Evolutionary conservation across 139 green algal genomes (phyloP), one percentile per base, ranked within the genome.

Genomic region (Asterochloris sp.): DNA sequence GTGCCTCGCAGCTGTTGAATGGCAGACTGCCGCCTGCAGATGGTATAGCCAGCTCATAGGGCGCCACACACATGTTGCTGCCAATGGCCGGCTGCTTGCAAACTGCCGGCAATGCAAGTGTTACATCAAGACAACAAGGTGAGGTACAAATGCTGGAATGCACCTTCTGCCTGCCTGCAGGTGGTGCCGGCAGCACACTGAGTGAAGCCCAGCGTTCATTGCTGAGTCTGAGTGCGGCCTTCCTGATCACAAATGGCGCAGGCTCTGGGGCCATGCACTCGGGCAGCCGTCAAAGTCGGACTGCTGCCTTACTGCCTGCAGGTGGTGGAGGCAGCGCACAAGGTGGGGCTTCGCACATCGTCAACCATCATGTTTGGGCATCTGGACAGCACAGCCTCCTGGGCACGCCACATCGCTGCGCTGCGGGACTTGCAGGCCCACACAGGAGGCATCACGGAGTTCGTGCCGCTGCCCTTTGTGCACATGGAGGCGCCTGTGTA

Each of bases 391-490:
- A 85, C 88, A 0, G 23, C 63, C 16, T 61, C 88, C 60, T 96
- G 93, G 94, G 93, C 93, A 14, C 62, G 80, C 1, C 95, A 98
- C 86, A 85, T 98, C 68, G 76, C 90, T 14, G 67, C 67, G 12
- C 85, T 98, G 61, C 87, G 93, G 47, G 79, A 81, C 24, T 69
- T 97, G 85, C 89, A 92, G 79, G 29, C 28, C 13, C 73, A 67
- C 26, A 87, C 78, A n/a, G 62, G 69, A 11, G 81, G 83, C 74
- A 92, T 98, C 86, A 93, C 93, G 0, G 95, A 98, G 85, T 98
- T 98, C 83, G 95, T 98, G 73, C 95, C 95, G 61, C 92, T 98
- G 64, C 94, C 95, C 12, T 98, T 98, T 89, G 95, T 98, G 73
- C 94, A 98, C 92, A 97, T 97, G 92, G 89, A 97, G 86, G 88